phyloP scores from a whole-genome alignment of 2,329 filamentous ascomycete genomes.

The Penicillium sp. region DNA sequence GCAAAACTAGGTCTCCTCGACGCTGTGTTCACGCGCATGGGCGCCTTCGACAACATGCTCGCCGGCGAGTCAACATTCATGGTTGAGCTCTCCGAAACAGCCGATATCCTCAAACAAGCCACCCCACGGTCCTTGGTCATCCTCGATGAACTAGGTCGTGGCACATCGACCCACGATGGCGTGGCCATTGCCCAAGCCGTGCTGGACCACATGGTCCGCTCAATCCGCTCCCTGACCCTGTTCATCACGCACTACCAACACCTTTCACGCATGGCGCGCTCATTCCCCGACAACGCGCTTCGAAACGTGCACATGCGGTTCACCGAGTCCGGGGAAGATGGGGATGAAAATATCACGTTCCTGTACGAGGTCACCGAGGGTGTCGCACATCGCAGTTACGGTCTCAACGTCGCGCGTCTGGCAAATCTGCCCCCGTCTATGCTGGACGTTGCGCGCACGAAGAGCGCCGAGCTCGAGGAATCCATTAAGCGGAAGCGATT shows the following conservation, averaged over 20 bases:
- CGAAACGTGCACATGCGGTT: constrained; percentile 96
- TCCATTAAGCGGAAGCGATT: constrained; percentile 65
- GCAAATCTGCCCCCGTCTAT: constrained; percentile 76
- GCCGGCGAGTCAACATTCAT: constrained; percentile 95
- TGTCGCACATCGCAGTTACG: constrained; percentile 90
- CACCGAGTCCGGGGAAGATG: constrained; percentile 57
- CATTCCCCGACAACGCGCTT: constrained; percentile 63
- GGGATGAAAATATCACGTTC: constrained; percentile 85
- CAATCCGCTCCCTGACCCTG: constrained; percentile 73
- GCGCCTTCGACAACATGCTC: constrained; percentile 93
- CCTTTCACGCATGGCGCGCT: constrained; percentile 68
- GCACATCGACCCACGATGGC: constrained; percentile 92
- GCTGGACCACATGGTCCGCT: constrained; percentile 74
- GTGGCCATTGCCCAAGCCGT: constrained; percentile 94
- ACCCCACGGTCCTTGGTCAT: constrained; percentile 83
- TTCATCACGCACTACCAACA: constrained; percentile 99
- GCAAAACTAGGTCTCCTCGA: constrained; percentile 79
- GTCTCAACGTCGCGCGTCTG: constrained; percentile 84
- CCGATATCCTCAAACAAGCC: constrained; percentile 83
- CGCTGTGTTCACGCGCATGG: constrained; percentile 92
- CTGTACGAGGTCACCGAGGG: constrained; percentile 89
- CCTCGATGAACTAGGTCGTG: constrained; percentile 88
- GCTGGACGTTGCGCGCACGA: constrained; percentile 72
- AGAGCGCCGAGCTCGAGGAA: constrained; percentile 77
- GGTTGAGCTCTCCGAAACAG: constrained; percentile 93